Evolutionary conservation across 805 yeast species (phyloP).

Genomic region (Lachancea cidri): DNA sequence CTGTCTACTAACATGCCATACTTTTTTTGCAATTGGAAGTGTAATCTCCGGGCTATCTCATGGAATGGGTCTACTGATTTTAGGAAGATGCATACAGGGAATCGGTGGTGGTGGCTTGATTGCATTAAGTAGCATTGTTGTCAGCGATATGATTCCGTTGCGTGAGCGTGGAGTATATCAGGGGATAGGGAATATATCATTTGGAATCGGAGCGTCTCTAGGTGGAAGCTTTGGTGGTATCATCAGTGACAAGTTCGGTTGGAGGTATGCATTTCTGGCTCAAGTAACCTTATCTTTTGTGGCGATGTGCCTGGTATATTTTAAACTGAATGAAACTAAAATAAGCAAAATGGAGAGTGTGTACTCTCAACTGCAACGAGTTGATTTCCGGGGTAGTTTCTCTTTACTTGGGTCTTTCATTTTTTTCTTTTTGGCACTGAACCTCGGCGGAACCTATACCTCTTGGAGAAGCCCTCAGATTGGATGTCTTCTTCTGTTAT

Average conservation of each 20-base stretch:
- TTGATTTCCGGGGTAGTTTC: slow-evolving; percentile 10
- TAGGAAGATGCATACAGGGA: slow-evolving; percentile 37
- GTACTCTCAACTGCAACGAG: slow-evolving; percentile 6
- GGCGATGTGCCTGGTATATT: slow-evolving; percentile 6
- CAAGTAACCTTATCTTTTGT: slow-evolving; percentile 36
- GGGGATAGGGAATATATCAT: slow-evolving; percentile 70
- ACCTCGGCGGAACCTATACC: slow-evolving; percentile 9
- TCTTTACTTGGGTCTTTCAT: slow-evolving; percentile 9
- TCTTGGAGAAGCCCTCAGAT: slow-evolving; percentile 11
- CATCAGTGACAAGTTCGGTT: slow-evolving; percentile 48
- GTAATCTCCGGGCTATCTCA: slow-evolving; percentile 32
- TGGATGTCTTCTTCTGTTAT: slow-evolving; percentile 5
- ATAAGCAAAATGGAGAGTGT: slow-evolving; percentile 2
- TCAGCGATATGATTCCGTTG: slow-evolving; percentile 36
- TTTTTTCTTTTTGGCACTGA: slow-evolving; percentile 11
- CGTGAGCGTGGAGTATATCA: slow-evolving; percentile 74
- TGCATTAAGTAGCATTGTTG: slow-evolving; percentile 36
- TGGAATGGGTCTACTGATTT: slow-evolving; percentile 27
- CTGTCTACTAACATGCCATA: slow-evolving; percentile 35
- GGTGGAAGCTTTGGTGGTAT: slow-evolving; percentile 64
- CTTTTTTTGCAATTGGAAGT: slow-evolving; percentile 34
- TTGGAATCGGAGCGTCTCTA: slow-evolving; percentile 65
- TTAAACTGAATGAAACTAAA: slow-evolving; percentile 5
- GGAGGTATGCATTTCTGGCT: slow-evolving; percentile 54
- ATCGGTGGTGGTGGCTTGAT: slow-evolving; percentile 41